Evolutionary conservation across 805 yeast species (phyloP).

Genomic region (Maudiozyma bulderi): DNA sequence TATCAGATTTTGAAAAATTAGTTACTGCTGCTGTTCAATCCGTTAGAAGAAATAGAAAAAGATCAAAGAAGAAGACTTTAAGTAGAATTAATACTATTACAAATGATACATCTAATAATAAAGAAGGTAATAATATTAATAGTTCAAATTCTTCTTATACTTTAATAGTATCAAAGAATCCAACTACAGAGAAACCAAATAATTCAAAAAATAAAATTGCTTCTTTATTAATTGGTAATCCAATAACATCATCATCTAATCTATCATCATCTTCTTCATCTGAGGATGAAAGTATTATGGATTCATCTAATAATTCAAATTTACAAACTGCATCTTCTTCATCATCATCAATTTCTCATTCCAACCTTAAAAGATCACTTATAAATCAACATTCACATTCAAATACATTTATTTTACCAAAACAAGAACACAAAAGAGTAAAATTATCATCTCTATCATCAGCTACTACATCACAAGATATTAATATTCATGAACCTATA

Average conservation of each 20-base stretch:
- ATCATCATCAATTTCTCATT: background rate
- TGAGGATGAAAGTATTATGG: background rate
- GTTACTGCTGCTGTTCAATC: slow-evolving; percentile 93
- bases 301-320: background rate
- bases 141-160: background rate
- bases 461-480: background rate
- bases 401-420: background rate
- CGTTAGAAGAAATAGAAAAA: slow-evolving; percentile 77
- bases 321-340: background rate
- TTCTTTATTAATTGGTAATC: background rate
- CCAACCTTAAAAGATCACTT: background rate
- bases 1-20: slow-evolving; percentile 74
- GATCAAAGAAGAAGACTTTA: slow-evolving; percentile 38
- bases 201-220: background rate
- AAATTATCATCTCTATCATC: background rate
- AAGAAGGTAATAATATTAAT: background rate
- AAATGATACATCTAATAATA: background rate
- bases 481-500: background rate
- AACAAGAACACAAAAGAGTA: background rate
- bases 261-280: background rate
- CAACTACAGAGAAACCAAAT: background rate
- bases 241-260: background rate
- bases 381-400: background rate
- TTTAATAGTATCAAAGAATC: background rate
- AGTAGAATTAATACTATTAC: background rate